Evolutionary conservation across 345 rosid species (phyloP), one percentile per base, ranked within the genome.

Genomic region (Populus alba): DNA sequence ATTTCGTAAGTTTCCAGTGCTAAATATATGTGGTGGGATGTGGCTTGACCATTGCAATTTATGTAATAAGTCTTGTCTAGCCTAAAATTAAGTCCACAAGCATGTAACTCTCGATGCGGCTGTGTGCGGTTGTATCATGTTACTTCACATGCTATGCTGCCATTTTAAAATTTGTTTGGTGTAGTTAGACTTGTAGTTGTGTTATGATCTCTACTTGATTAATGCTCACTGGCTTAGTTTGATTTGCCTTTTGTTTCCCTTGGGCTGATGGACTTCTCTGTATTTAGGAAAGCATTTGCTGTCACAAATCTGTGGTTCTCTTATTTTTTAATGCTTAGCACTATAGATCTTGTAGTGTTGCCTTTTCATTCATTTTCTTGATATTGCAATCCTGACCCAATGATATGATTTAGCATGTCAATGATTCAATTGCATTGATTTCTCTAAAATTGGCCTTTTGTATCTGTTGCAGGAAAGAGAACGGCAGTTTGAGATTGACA

Each of bases 401-500:
- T 37, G 66, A 66, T 78, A 65, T 72, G 39, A 67, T 57, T 12
- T 25, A 55, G 37, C 37, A 1, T 10, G 41, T 57, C 33, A 0
- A 27, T 11, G 41, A 27, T 57, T 75, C 10, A 43, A 10, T 65
- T 20, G 20, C 23, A 4, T 23, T n/a, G n/a, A n/a, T 59, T 11
- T 59, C 65, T 59, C 22, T 47, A 31, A 78, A 7, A 39, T 20
- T 75, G 41, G 41, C 22, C 22, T 78, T 9, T 82, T 73, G 45
- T 55, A 49, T 78, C 22, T 78, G 69, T 80, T 77, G 47, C 86
- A 97, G 99, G 99, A 97, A 89, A 88, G 95, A 76, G 99, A 97
- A 73, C 90, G 87, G 33, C 95, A 94, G 72, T 97, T 94, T 84
- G 99, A 91, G 88, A 89, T 89, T 66, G 99, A 97, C 78, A 79